These are phyloP conservation scores for Pleomassaria siparia DNA, from an alignment of 2,329 filamentous ascomycete genomes.

Conservation along the genomic window DNA sequence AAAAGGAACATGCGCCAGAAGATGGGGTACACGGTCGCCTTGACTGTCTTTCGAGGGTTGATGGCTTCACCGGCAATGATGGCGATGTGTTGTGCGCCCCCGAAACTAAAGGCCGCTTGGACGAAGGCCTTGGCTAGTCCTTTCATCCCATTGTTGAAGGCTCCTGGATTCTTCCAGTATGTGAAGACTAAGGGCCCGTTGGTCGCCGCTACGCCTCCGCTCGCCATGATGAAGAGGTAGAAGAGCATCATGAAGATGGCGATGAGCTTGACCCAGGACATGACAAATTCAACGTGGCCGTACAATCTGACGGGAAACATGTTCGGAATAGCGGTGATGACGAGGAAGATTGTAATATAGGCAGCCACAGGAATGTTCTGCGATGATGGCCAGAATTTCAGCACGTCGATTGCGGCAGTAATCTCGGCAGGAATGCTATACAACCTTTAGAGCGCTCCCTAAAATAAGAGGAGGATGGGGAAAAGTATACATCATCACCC, in stretches of 20 bases:
- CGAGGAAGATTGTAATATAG: too few species aligned
- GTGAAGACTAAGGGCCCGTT: slow-evolving; percentile 19
- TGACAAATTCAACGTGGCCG: too few species aligned
- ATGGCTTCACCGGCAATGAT: slow-evolving; percentile 14
- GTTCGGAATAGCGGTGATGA: too few species aligned
- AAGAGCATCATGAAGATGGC: slow-evolving; percentile 12
- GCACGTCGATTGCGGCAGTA: too few species aligned
- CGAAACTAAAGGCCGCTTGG: slow-evolving; percentile 16
- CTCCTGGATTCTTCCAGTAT: slow-evolving; percentile 17
- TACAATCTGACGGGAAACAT: too few species aligned
- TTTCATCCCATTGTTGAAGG: slow-evolving; percentile 20
- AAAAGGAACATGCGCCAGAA: slow-evolving; percentile 18
- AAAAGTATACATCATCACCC: too few species aligned
- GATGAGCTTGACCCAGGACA: background rate
- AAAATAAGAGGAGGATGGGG: too few species aligned
- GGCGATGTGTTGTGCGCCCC: slow-evolving; percentile 20
- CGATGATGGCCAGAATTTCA: too few species aligned
- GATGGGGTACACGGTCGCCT: slow-evolving; percentile 10
- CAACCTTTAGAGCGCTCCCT: too few species aligned
- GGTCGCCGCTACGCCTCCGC: slow-evolving; percentile 14
- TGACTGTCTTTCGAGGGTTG: slow-evolving; percentile 12
- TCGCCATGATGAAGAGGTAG: slow-evolving; percentile 21
- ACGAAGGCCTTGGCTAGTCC: slow-evolving; percentile 19
- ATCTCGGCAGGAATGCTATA: too few species aligned
- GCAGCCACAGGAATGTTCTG: too few species aligned